Base-by-base conservation (phyloP, 257 asterid genomes). In the Ocimum tenuiflorum region DNA sequence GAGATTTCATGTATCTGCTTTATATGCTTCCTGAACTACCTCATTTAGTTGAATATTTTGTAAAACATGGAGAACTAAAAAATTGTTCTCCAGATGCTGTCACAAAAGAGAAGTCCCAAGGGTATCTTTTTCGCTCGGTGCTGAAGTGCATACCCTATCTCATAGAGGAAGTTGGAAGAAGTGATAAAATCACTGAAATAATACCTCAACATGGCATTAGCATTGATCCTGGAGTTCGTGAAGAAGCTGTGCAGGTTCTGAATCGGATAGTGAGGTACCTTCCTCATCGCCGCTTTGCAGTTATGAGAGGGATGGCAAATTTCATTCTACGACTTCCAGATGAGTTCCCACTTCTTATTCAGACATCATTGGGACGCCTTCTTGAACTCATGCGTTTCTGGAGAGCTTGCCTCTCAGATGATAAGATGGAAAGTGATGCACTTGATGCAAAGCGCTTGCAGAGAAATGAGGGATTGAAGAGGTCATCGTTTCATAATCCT, bases 121-220 rank as follows among this genome's bases (percentile, higher is more conserved):
- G 99, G 61, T 86, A 90, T 78, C 97, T 94, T 65, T 94, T 94
- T 75, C 91, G 97, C 29, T 88, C 97, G 18, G 99, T 94, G 73
- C 86, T 94, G 58, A 86, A 94, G 89, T 94, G 99, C 83, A 90
- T 94, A 83, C 99, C 99, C 3, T 94, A 94, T 80, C 91, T 94
- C 79, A 94, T 94, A 43, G 96, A 94, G 81, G 99, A 94, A 88
- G 99, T 92, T 66, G 96, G 94, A 65, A 90, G 97, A 73, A 94
- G 85, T 79, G 97, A 90, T 78, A 94, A 94, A 78, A 89, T 94
- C 68, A 83, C 97, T 3, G 97, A 90, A 85, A 94, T 94, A 70
- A 94, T 94, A 65, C 99, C 99, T 55, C 99, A 94, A 60, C 99
- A 94, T 81, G 96, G 97, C 78, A 94, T 94, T 63, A 90, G 99